Evolutionary conservation across 148 eudicot genomes (phyloP), one percentile per base, ranked within the genome.

Genomic region (Euryodendron excelsum): DNA sequence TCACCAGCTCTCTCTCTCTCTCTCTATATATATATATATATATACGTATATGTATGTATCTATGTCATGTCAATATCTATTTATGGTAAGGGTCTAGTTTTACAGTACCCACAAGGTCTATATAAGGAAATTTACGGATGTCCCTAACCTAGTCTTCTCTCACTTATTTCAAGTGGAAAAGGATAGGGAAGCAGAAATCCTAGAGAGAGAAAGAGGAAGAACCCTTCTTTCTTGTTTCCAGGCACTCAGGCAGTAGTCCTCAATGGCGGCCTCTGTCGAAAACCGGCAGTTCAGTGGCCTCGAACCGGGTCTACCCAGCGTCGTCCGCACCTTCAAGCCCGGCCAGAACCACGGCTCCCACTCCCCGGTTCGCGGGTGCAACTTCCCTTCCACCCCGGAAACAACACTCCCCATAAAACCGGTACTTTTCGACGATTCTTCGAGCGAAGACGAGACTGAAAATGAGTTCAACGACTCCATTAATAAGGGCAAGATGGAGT

Each of bases 251-350:
- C 37, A 47, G 21, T 15, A 0, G 23, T 44, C 33, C 6, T 8
- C 36, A 69, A 82, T 95, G 98, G 96, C 97, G 36, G 83, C 96
- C 4, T 91, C 88, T 27, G 97, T 95, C 39, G 87, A 95, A 65
- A 92, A 87, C 77, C 83, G 93, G 73, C 98, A 87, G 73, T 89
- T 78, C 69, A 50, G 47, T 44, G 78, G 58, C 75, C 94, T 81
- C 21, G 86, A 88, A 21, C 79, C 83, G 21, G 62, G 81, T 58
- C 39, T 90, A 20, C 60, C 86, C 50, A 85, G 85, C 48, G 84
- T 77, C 1, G 83, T 82, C 18, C 85, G 69, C 4, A 1, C 81
- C 56, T 81, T 84, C 34, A 80, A 75, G 30, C 44, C 88, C 75
- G 65, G 69, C 4, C 60, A 80, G 12, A 75, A 78, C 60, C 91